A percentile compares a stretch with the other conserved stretches of the same genome.
These are phyloP conservation scores for Lunasporangiospora selenospora DNA, from an alignment of 192 early-diverging fungal genomes.

Conservation along the genomic window DNA sequence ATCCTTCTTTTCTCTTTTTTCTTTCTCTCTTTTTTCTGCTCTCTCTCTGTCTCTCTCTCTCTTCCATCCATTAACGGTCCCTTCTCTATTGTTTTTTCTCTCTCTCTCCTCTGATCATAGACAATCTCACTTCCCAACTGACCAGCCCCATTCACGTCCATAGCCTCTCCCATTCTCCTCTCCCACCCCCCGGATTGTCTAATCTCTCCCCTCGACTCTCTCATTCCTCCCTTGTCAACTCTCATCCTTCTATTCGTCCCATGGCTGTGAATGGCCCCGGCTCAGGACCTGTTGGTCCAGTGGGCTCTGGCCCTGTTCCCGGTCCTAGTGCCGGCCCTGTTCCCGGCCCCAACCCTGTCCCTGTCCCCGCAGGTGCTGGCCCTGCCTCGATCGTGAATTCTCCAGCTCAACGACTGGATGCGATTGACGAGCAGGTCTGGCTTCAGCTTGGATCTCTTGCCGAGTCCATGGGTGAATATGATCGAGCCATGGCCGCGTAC, in stretches of 20 bases:
- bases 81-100: no score
- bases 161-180: no score
- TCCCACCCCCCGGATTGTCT: no score
- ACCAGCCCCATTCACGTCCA: no score
- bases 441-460: slow-evolving; percentile 59
- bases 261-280: slow-evolving; percentile 29
- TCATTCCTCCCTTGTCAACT: not conserved
- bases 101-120: no score
- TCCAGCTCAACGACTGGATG: slow-evolving; percentile 54
- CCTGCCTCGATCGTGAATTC: slow-evolving; percentile 17
- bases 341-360: slow-evolving; percentile 9
- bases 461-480: slow-evolving; percentile 72
- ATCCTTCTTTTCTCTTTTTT: not conserved
- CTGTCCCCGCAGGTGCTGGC: not conserved
- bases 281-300: slow-evolving; percentile 15
- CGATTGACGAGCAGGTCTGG: slow-evolving; percentile 69
- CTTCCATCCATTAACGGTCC: no score
- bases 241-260: not conserved
- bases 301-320: slow-evolving; percentile 21
- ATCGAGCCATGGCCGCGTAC: slow-evolving; percentile 86
- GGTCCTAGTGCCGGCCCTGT: not conserved
- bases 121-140: no score
- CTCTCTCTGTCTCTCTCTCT: no score
- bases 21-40: not conserved
- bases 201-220: no score